A percentile compares a stretch with the other conserved stretches of the same genome.
Evolutionary conservation across 371 early-diverging fungal genomes (phyloP).

Genomic region (Mycotypha africana): DNA sequence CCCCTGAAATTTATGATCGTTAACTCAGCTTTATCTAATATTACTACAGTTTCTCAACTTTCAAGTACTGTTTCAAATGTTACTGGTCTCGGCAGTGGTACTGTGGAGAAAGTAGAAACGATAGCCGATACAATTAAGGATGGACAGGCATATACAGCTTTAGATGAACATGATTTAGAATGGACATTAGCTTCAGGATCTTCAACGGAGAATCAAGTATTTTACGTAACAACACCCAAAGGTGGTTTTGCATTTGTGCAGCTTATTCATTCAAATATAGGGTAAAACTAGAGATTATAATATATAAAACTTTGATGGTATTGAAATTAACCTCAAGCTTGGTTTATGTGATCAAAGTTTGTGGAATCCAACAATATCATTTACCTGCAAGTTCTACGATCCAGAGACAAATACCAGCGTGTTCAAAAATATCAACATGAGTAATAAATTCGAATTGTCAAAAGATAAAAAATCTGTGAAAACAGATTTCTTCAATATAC

Average conservation of each 20-base stretch:
- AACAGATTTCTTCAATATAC: conserved; percentile 65
- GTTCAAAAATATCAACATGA: conserved; percentile 70
- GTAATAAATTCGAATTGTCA: conserved; percentile 55
- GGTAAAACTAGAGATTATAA: no score
- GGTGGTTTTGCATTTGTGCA: conserved; percentile 79
- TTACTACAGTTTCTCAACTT: conserved; percentile 48
- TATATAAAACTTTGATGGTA: not conserved
- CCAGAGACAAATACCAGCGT: conserved; percentile 54
- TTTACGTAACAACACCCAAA: conserved; percentile 70
- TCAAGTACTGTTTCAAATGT: conserved; percentile 46
- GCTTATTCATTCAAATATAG: conserved; percentile 82
- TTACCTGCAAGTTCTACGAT: conserved; percentile 71
- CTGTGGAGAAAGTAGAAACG: conserved; percentile 36
- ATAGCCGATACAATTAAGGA: conserved; percentile 52
- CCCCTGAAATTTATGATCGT: not conserved
- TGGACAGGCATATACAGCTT: conserved; percentile 52
- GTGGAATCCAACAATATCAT: conserved; percentile 67
- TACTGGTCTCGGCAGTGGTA: conserved; percentile 24
- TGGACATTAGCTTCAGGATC: conserved; percentile 71
- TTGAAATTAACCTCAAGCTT: not conserved
- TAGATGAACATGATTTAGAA: conserved; percentile 62
- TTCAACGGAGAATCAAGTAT: conserved; percentile 87
- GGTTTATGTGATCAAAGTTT: conserved; percentile 5
- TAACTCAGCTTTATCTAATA: no score
- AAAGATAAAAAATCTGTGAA: conserved; percentile 66